These are phyloP conservation scores for Pseudotulostoma volvatum DNA, from an alignment of 495 filamentous ascomycete genomes.

Conservation along the genomic window DNA sequence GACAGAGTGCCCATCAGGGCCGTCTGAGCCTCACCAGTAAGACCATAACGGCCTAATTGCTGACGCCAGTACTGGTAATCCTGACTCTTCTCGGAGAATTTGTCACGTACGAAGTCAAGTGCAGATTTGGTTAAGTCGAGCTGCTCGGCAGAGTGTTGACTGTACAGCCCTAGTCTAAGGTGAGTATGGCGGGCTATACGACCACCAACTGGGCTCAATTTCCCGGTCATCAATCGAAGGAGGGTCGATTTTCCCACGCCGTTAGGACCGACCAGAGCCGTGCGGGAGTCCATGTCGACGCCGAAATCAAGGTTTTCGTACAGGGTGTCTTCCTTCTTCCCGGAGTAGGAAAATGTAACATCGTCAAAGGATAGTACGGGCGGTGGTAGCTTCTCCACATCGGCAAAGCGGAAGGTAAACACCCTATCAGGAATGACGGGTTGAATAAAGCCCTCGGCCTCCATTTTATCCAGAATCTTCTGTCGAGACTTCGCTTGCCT, in stretches of 20 bases:
- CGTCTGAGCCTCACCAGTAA: slow-evolving; percentile 84
- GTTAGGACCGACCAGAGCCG: slow-evolving; percentile 93
- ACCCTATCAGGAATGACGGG: slow-evolving; percentile 70
- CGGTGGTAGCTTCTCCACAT: slow-evolving; percentile 94
- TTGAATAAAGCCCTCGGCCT: slow-evolving; percentile 96
- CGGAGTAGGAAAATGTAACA: slow-evolving; percentile 96
- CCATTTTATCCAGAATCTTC: slow-evolving; percentile 99
- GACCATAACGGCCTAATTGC: slow-evolving; percentile 85
- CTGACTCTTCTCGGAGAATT: slow-evolving; percentile 73
- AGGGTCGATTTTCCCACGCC: slow-evolving; percentile 99
- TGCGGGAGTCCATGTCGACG: slow-evolving; percentile 98
- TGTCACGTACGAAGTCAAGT: slow-evolving; percentile 93
- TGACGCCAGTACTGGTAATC: slow-evolving; percentile 99
- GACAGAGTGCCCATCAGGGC: slow-evolving; percentile 95
- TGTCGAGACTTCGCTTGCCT: slow-evolving; percentile 96
- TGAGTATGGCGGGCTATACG: slow-evolving; percentile 83
- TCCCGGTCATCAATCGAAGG: slow-evolving; percentile 91
- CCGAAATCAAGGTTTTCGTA: slow-evolving; percentile 95
- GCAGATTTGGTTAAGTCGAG: slow-evolving; percentile 96
- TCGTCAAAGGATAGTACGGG: slow-evolving; percentile 93
- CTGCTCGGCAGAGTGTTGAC: slow-evolving; percentile 94
- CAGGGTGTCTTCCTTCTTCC: slow-evolving; percentile 72
- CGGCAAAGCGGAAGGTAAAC: slow-evolving; percentile 96
- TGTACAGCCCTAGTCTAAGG: slow-evolving; percentile 95
- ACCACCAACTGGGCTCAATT: slow-evolving; percentile 71